Evolutionary conservation across 1,284 basidiomycete genomes (phyloP).

Genomic region (Leccinum subrobustum): DNA sequence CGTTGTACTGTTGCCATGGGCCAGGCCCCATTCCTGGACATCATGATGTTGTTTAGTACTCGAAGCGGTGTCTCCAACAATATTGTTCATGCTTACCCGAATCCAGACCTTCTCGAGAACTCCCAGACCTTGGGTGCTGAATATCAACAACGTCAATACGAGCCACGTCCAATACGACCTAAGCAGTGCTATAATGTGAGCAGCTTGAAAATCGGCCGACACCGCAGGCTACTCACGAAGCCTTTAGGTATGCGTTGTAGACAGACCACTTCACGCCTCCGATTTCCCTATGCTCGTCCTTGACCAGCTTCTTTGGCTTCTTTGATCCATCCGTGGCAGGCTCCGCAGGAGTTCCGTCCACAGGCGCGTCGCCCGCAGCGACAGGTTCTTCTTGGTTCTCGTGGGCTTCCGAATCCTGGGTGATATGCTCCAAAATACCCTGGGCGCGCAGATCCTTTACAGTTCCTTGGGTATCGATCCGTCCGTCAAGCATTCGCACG

Average conservation of each 20-base stretch:
- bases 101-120: constrained; percentile 60
- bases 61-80: not conserved
- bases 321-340: constrained; percentile 27
- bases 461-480: constrained; percentile 55
- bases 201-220: too few species aligned
- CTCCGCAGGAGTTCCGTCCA: constrained; percentile 18
- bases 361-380: constrained; percentile 13
- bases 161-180: constrained; percentile 54
- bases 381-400: constrained; percentile 21
- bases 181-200: not conserved
- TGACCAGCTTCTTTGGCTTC: constrained; percentile 51
- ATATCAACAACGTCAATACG: constrained; percentile 38
- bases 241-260: constrained; percentile 62
- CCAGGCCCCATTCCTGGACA: constrained; percentile 45
- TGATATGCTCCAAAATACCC: constrained; percentile 49
- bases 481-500: constrained; percentile 61
- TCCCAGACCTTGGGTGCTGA: constrained; percentile 34
- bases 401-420: constrained; percentile 34
- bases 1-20: constrained; percentile 33
- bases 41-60: not conserved
- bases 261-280: constrained; percentile 66
- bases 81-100: constrained; percentile 14
- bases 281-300: constrained; percentile 56
- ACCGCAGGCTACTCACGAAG: constrained; percentile 39
- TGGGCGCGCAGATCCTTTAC: constrained; percentile 47